phyloP scores from a whole-genome alignment of 208 protist genomes.

The Trypanosoma vivax region DNA sequence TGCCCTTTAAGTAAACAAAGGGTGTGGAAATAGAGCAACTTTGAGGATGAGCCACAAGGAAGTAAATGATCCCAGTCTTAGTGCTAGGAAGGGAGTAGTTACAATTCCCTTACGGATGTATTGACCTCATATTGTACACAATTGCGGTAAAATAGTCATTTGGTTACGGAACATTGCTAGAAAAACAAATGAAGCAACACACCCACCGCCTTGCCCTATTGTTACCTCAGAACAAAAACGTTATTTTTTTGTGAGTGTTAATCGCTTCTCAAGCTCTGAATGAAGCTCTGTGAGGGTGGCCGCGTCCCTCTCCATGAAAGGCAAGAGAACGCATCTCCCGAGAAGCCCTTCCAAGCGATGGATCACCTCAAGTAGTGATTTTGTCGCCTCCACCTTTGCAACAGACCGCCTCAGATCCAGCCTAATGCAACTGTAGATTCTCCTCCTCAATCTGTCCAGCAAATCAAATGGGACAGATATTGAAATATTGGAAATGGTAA shows the following conservation, averaged over 20 bases:
- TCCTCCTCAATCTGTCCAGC: conserved; percentile 40
- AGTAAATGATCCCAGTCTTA: too few relatives aligned
- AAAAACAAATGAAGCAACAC: too few relatives aligned
- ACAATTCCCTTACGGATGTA: too few relatives aligned
- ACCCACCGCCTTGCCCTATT: too few relatives aligned
- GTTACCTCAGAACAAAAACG: too few relatives aligned
- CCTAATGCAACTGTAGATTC: conserved; percentile 12
- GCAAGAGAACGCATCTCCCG: conserved; percentile 18
- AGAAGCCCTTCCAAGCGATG: conserved; percentile 17
- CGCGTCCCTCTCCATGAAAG: conserved; percentile 8
- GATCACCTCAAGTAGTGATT: conserved; percentile 1
- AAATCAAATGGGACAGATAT: conserved; percentile 32
- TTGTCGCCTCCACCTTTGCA: neutral
- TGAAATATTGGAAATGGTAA: conserved; percentile 40
- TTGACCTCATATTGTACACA: too few relatives aligned
- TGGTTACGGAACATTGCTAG: too few relatives aligned
- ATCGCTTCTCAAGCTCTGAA: conserved; percentile 3
- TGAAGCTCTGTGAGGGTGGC: neutral
- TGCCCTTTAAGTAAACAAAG: too few relatives aligned
- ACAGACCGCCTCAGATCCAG: neutral
- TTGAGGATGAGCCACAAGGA: too few relatives aligned
- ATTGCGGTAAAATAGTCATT: too few relatives aligned
- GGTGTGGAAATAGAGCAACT: too few relatives aligned
- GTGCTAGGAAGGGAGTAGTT: too few relatives aligned
- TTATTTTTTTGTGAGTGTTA: neutral